phyloP scores from a whole-genome alignment of 257 asterid species.

The Fraxinus quadrangulata region DNA sequence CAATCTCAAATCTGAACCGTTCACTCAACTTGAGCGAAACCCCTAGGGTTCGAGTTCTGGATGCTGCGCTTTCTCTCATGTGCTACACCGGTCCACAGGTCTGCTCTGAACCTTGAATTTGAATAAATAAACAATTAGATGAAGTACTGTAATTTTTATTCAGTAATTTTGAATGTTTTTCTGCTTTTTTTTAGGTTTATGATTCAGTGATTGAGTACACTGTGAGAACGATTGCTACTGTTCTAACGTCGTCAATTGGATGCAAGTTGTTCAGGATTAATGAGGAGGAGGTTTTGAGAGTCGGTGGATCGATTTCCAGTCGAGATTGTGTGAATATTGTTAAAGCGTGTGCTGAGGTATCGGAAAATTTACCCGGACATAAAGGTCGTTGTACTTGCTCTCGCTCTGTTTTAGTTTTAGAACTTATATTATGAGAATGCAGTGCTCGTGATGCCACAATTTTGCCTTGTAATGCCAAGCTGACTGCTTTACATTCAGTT shows the following conservation, averaged over 20 bases:
- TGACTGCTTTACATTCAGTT: background rate
- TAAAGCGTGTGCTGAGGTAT: conserved; percentile 47
- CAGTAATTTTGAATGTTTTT: background rate
- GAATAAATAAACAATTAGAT: background rate
- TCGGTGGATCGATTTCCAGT: conserved; percentile 53
- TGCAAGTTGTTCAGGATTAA: conserved; percentile 46
- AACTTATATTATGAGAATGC: background rate
- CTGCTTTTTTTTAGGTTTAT: conserved; percentile 47
- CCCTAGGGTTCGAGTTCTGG: conserved; percentile 53
- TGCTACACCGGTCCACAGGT: conserved; percentile 80
- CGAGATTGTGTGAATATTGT: conserved; percentile 43
- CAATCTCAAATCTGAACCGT: conserved; percentile 55
- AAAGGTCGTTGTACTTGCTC: conserved; percentile 39
- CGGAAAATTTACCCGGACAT: conserved; percentile 42
- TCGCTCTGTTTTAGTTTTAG: conserved; percentile 2
- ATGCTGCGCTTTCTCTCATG: conserved; percentile 75
- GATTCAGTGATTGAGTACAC: conserved; percentile 50
- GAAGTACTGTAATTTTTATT: background rate
- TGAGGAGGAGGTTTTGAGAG: conserved; percentile 42
- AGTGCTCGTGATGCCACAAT: background rate
- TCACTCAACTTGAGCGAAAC: conserved; percentile 58
- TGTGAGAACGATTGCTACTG: conserved; percentile 53
- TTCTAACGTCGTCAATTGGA: conserved; percentile 57
- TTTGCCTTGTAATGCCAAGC: background rate
- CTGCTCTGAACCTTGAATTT: background rate